A percentile compares a stretch with the other conserved stretches of the same genome.
phyloP scores from a whole-genome alignment of 495 filamentous ascomycete genomes.

The Parathielavia hyrcaniae region DNA sequence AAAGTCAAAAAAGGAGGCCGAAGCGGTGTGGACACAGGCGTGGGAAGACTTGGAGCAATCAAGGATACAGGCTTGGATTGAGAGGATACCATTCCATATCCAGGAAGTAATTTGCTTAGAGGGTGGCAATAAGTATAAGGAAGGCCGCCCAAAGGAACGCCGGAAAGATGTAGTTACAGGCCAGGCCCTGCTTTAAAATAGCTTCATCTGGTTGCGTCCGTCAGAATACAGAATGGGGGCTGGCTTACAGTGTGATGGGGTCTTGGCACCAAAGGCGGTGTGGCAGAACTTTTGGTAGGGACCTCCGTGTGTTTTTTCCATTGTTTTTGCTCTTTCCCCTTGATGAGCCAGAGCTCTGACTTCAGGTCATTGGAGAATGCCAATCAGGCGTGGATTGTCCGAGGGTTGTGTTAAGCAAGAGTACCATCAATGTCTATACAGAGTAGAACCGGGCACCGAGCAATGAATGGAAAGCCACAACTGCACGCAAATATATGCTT shows the following conservation, averaged over 20 bases:
- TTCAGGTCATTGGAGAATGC: no score
- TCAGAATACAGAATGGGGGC: not conserved
- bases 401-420: no score
- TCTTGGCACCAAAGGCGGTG: not conserved
- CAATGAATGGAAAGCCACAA: constrained; percentile 6
- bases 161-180: not conserved
- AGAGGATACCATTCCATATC: not conserved
- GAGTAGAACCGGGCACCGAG: no score
- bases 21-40: not conserved
- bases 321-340: no score
- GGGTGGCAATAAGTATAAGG: not conserved
- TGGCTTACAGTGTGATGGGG: not conserved
- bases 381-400: no score
- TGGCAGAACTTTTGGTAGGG: no score
- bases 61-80: not conserved
- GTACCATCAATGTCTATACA: no score
- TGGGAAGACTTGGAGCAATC: no score
- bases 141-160: not conserved
- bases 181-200: not conserved
- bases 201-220: not conserved
- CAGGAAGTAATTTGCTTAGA: not conserved
- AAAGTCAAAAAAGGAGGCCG: not conserved
- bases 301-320: no score
- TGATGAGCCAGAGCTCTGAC: no score
- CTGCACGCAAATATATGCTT: not conserved